Evolutionary conservation across 768 basidiomycete species (phyloP).

Genomic region (Kwoniella sp.): DNA sequence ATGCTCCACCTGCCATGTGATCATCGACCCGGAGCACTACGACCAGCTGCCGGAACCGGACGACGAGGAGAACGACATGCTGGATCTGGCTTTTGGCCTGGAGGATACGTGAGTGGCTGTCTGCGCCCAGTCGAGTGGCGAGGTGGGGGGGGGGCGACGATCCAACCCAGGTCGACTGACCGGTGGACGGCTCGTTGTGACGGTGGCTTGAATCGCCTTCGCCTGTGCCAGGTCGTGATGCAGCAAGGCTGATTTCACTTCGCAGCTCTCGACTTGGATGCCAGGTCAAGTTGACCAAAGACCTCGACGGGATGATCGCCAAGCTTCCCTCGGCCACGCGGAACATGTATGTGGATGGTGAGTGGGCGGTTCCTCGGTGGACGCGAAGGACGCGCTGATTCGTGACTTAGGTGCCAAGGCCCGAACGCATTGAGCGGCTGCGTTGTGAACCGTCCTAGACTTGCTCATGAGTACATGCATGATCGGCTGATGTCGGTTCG

Average conservation of each 20-base stretch:
- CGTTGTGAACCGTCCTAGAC: too few species aligned
- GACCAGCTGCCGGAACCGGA: slow-evolving; percentile 85
- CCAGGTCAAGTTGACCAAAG: slow-evolving; percentile 64
- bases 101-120: slow-evolving; percentile 88
- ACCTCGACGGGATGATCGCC: slow-evolving; percentile 79
- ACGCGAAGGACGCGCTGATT: not conserved
- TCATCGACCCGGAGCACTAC: slow-evolving; percentile 73
- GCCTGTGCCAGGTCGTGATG: too few species aligned
- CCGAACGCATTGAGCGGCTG: slow-evolving; percentile 19
- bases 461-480: too few species aligned
- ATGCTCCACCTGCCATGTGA: slow-evolving; percentile 96
- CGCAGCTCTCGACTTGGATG: slow-evolving; percentile 56
- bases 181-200: too few species aligned
- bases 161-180: too few species aligned
- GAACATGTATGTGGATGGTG: slow-evolving; percentile 96
- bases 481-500: too few species aligned
- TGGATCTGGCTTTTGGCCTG: slow-evolving; percentile 95
- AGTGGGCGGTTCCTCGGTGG: slow-evolving; percentile 30
- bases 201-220: too few species aligned
- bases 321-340: slow-evolving; percentile 83
- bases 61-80: slow-evolving; percentile 86
- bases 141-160: too few species aligned
- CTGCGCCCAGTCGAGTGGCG: too few species aligned
- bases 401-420: slow-evolving; percentile 12
- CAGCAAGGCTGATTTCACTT: too few species aligned